Percentiles rank a stretch among this genome's conserved stretches.
These are phyloP conservation scores for Russula sp. DNA, from an alignment of 768 basidiomycete genomes.

Conservation along the genomic window DNA sequence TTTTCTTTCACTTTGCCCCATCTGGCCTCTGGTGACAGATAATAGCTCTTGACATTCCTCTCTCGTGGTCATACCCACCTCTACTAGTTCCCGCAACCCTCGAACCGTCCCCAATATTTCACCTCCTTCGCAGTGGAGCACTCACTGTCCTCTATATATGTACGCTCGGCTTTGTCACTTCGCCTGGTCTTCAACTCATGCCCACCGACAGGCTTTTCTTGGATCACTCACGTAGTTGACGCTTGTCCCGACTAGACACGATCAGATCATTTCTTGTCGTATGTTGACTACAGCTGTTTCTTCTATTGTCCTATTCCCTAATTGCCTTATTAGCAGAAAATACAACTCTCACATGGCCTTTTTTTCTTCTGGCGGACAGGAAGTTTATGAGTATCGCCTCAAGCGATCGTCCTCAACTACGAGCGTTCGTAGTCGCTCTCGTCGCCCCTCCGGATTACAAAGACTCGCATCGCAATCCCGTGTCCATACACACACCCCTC, in stretches of 20 bases:
- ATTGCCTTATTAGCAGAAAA: not conserved
- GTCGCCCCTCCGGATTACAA: not conserved
- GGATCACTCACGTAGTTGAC: conserved; percentile 17
- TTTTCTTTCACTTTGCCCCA: not conserved
- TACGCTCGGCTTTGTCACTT: not conserved
- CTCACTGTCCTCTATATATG: conserved; percentile 1
- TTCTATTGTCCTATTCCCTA: not conserved
- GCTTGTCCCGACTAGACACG: conserved; percentile 14
- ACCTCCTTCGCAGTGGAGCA: not conserved
- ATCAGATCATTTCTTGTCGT: conserved; percentile 2
- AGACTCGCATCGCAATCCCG: not conserved
- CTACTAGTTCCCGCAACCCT: not conserved
- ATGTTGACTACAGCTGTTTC: not conserved
- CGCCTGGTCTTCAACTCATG: not conserved
- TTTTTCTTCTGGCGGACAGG: conserved; percentile 18
- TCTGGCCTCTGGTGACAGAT: not conserved
- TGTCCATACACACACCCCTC: not conserved
- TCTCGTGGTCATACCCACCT: not conserved
- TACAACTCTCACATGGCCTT: conserved; percentile 18
- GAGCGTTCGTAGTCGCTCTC: conserved; percentile 8
- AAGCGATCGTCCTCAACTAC: conserved; percentile 19
- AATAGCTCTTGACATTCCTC: not conserved
- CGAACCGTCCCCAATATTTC: no score
- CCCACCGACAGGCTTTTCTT: conserved; percentile 10
- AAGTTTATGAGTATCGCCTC: conserved; percentile 19